phyloP scores from a whole-genome alignment of 805 yeast species.

The Priceomyces carsonii region DNA sequence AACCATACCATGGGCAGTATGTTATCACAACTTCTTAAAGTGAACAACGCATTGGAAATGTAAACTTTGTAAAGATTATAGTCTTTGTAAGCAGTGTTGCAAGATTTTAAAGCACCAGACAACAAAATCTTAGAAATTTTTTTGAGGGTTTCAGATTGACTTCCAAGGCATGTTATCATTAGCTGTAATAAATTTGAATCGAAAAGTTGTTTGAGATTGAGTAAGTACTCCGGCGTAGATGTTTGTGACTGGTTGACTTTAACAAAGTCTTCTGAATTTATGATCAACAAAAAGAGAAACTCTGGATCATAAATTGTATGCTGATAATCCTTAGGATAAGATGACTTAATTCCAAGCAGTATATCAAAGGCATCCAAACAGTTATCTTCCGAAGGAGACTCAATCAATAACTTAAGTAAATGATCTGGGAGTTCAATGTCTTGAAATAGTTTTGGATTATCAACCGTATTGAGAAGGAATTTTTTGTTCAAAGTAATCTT shows the following conservation, averaged over 20 bases:
- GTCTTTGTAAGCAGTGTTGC: slow-evolving; percentile 54
- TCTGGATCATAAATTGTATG: slow-evolving; percentile 62
- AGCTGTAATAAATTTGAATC: slow-evolving; percentile 58
- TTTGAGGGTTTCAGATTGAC: slow-evolving; percentile 19
- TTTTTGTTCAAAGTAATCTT: slow-evolving; percentile 52
- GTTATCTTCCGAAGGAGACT: no score
- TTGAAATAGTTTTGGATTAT: background rate
- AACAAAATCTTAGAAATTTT: slow-evolving; percentile 47
- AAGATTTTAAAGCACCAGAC: slow-evolving; percentile 41
- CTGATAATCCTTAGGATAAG: slow-evolving; percentile 23
- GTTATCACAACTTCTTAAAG: slow-evolving; percentile 19
- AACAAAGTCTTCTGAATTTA: slow-evolving; percentile 68
- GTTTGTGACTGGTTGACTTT: slow-evolving; percentile 27
- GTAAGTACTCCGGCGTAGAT: slow-evolving; percentile 33
- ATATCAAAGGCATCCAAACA: no score
- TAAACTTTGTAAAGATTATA: slow-evolving; percentile 54
- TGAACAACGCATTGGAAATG: slow-evolving; percentile 46
- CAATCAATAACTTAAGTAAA: background rate
- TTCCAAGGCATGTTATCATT: slow-evolving; percentile 48
- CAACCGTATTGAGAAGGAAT: slow-evolving; percentile 50
- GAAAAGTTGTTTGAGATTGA: slow-evolving; percentile 57
- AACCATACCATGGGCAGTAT: slow-evolving; percentile 54
- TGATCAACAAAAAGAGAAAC: slow-evolving; percentile 59
- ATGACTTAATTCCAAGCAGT: no score
- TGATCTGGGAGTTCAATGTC: slow-evolving; percentile 9